These are phyloP conservation scores for Leucocoprinus sp. DNA, from an alignment of 768 basidiomycete genomes.

Conservation along the genomic window DNA sequence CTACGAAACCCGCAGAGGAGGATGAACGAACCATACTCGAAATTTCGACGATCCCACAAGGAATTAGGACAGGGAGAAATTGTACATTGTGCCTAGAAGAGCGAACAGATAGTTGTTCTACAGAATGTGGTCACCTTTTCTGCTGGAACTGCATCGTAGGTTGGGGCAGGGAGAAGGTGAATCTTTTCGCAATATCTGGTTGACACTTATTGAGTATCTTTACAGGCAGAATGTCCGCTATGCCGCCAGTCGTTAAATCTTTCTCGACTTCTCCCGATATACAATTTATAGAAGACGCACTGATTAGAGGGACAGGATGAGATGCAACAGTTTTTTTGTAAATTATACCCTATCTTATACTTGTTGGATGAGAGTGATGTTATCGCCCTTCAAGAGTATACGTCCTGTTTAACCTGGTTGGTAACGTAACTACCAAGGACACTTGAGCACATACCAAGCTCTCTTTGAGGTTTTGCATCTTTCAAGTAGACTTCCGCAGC, in stretches of 20 bases:
- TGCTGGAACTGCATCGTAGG: constrained; percentile 87
- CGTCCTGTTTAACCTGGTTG: constrained; percentile 50
- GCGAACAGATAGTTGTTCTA: constrained; percentile 71
- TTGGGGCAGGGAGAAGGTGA: constrained; percentile 83
- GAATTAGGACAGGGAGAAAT: constrained; percentile 48
- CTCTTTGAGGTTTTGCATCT: constrained; percentile 75
- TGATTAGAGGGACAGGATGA: not conserved
- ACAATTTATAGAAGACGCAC: constrained; percentile 56
- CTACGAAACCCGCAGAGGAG: constrained; percentile 54
- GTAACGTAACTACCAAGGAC: constrained; percentile 6
- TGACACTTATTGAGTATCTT: constrained; percentile 5
- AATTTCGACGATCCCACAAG: constrained; percentile 43
- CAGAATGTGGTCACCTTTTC: constrained; percentile 86
- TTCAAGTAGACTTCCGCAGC: constrained; percentile 89
- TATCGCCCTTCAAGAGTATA: constrained; percentile 94
- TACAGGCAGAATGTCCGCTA: constrained; percentile 76
- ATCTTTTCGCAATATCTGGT: constrained; percentile 6
- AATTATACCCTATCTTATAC: constrained; percentile 12
- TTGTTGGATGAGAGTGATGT: constrained; percentile 95
- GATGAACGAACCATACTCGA: constrained; percentile 64
- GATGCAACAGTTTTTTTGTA: not conserved
- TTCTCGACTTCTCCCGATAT: constrained; percentile 66
- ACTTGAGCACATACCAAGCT: constrained; percentile 56
- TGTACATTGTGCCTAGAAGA: constrained; percentile 85
- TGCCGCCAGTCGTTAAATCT: constrained; percentile 73